Evolutionary conservation across 2,329 filamentous ascomycete genomes (phyloP).

Genomic region (Colletotrichum euphorbiae): DNA sequence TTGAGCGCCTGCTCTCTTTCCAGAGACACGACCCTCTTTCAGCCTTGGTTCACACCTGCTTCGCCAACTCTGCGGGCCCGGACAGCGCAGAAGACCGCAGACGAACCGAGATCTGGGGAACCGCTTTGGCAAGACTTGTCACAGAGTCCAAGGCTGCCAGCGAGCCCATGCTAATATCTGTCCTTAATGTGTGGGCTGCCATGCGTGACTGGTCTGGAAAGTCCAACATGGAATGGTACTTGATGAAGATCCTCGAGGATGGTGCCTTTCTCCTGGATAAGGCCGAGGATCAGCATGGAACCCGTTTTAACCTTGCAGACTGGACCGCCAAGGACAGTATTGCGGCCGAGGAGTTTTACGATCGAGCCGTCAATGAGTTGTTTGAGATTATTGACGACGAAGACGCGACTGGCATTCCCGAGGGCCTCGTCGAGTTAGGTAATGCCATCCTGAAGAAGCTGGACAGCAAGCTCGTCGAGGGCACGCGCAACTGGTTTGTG

Average conservation of each 20-base stretch:
- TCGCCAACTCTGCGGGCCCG: slow-evolving; percentile 85
- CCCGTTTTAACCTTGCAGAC: slow-evolving; percentile 76
- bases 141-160: slow-evolving; percentile 79
- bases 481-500: slow-evolving; percentile 85
- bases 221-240: slow-evolving; percentile 89
- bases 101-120: slow-evolving; percentile 88
- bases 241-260: slow-evolving; percentile 94
- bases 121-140: slow-evolving; percentile 85
- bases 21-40: slow-evolving; percentile 89
- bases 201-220: slow-evolving; percentile 92
- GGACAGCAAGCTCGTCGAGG: slow-evolving; percentile 76
- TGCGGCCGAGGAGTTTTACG: slow-evolving; percentile 89
- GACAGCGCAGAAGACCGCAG: slow-evolving; percentile 84
- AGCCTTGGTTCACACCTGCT: slow-evolving; percentile 87
- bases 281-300: slow-evolving; percentile 81
- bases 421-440: slow-evolving; percentile 85
- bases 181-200: slow-evolving; percentile 88
- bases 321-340: slow-evolving; percentile 84
- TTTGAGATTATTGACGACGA: slow-evolving; percentile 90
- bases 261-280: slow-evolving; percentile 91
- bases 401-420: slow-evolving; percentile 85
- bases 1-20: slow-evolving; percentile 88
- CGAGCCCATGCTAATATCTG: slow-evolving; percentile 83
- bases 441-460: slow-evolving; percentile 85
- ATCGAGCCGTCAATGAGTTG: slow-evolving; percentile 80